phyloP scores from a whole-genome alignment of 2,329 filamentous ascomycete genomes.

The Rutstroemia sp. region DNA sequence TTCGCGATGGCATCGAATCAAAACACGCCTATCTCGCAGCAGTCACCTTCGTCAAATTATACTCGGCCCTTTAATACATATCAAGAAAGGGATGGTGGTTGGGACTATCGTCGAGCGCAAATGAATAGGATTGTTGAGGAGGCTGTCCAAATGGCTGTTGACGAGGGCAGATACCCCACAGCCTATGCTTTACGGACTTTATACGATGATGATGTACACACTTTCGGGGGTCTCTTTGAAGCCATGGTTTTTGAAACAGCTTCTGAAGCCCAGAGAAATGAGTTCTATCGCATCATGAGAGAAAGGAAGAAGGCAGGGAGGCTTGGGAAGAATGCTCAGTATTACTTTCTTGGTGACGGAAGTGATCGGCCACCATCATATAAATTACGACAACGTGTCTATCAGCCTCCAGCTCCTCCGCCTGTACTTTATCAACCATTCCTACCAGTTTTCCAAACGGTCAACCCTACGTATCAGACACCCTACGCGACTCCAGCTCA shows the following conservation, averaged over 20 bases:
- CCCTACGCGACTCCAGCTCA: conserved; percentile 8
- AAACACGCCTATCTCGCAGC: not conserved
- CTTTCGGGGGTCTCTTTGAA: conserved; percentile 48
- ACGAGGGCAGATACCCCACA: conserved; percentile 50
- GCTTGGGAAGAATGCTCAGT: conserved; percentile 42
- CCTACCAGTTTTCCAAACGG: conserved; percentile 8
- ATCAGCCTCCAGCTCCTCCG: not conserved
- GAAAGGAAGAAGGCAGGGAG: conserved; percentile 51
- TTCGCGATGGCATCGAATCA: conserved; percentile 1
- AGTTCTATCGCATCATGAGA: conserved; percentile 44
- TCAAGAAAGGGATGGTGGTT: conserved; percentile 5
- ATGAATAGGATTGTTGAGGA: conserved; percentile 42
- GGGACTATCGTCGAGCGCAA: conserved; percentile 16
- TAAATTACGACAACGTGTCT: conserved; percentile 7
- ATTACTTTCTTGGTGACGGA: conserved; percentile 42
- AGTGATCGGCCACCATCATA: conserved; percentile 20
- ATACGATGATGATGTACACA: conserved; percentile 49
- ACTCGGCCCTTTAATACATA: conserved; percentile 4
- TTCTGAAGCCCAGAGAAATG: conserved; percentile 41
- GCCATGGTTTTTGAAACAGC: conserved; percentile 48
- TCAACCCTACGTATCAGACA: conserved; percentile 13
- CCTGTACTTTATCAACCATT: not conserved
- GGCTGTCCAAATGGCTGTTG: conserved; percentile 52
- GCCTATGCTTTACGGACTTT: conserved; percentile 53
- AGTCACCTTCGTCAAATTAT: conserved; percentile 6